Conservation (phyloP, 805 yeast genomes). For the Kluyveromyces aestuarii region DNA sequence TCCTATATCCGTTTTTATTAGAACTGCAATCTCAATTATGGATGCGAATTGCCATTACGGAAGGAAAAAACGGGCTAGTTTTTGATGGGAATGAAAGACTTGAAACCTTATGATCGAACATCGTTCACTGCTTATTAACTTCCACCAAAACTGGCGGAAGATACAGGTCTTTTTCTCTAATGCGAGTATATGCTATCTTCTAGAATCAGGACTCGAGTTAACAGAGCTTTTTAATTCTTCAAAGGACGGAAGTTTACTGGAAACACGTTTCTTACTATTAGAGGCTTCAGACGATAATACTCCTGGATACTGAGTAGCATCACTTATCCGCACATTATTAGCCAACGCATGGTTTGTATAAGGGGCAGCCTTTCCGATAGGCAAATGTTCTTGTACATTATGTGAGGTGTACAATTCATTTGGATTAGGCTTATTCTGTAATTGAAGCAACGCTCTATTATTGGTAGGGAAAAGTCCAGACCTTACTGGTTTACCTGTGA, state of each 20-base stretch:
- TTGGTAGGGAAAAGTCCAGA: background rate
- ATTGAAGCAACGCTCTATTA: background rate
- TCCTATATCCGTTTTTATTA: too few species aligned
- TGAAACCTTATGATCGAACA: too few species aligned
- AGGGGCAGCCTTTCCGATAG: background rate
- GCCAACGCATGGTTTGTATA: background rate
- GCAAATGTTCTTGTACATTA: background rate
- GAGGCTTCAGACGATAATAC: too few species aligned
- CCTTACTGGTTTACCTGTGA: background rate
- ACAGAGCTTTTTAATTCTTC: background rate
- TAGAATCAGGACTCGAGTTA: background rate
- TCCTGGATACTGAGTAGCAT: too few species aligned
- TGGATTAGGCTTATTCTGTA: background rate
- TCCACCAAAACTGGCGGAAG: too few species aligned
- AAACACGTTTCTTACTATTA: background rate
- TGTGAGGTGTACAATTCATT: background rate
- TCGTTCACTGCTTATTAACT: background rate
- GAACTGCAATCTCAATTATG: too few species aligned
- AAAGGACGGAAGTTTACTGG: slow-evolving; percentile 7
- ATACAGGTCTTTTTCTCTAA: too few species aligned
- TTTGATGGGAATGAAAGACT: too few species aligned
- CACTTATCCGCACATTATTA: too few species aligned
- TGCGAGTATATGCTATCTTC: background rate
- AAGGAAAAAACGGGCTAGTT: too few species aligned
- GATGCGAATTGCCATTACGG: too few species aligned